Evolutionary conservation across 2,329 filamentous ascomycete species (phyloP).

Genomic region (Lizonia empirigonia): DNA sequence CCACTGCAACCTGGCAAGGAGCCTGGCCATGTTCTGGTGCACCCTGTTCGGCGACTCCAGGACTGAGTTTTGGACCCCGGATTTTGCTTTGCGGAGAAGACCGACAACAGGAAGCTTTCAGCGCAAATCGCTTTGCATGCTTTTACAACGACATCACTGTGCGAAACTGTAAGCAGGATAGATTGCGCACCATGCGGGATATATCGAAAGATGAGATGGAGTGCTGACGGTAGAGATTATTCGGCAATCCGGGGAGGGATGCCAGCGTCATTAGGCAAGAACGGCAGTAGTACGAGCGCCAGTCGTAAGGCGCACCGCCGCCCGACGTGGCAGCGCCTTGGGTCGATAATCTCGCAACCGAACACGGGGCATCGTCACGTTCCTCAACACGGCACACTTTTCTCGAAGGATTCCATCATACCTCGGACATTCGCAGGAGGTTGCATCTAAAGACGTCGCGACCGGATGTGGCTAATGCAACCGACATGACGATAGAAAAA

Average conservation of each 20-base stretch:
- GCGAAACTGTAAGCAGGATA: not conserved
- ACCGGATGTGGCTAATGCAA: not conserved
- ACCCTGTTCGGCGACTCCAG: not conserved
- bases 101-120: not conserved
- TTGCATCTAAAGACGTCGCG: not conserved
- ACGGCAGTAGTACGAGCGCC: slow-evolving; percentile 13
- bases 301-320: not conserved
- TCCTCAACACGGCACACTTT: not conserved
- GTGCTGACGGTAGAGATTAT: not conserved
- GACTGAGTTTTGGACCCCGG: too few relatives aligned
- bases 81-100: not conserved
- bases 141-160: not conserved
- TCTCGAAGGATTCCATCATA: not conserved
- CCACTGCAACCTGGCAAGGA: not conserved
- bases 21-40: not conserved
- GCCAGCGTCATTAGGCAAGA: not conserved
- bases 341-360: too few relatives aligned
- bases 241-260: not conserved
- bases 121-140: not conserved
- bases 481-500: not conserved
- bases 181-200: slow-evolving; percentile 3
- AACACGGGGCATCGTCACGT: too few relatives aligned
- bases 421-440: not conserved
- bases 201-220: slow-evolving; percentile 3
- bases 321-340: slow-evolving; percentile 12